Evolutionary conservation across 345 rosid genomes (phyloP), one percentile per base, ranked within the genome.

Genomic region (Lagerstroemia speciosa): DNA sequence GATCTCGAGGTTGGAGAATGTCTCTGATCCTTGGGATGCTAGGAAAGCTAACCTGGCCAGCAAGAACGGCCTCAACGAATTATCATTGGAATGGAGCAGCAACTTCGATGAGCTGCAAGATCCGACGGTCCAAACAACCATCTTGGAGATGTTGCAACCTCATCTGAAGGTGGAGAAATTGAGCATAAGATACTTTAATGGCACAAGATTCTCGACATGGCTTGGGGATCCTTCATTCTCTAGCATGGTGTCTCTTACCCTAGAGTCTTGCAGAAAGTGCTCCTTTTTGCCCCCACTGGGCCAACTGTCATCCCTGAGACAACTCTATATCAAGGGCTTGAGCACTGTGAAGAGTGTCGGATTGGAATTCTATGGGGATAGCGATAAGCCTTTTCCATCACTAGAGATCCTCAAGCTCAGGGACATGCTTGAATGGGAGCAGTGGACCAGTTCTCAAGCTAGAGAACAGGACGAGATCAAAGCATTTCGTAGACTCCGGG

Each of bases 111-210:
- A 69, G 32, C 69, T 62, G n/a, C 45, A 67, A 60, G 70, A 77
- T 41, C 72, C 69, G 66, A 69, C 15, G 16, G 46, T 62, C 8
- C 78, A 71, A 70, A 60, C 74, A 37, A 29, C n/a, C 27, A 86
- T 79, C 33, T 78, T 85, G 12, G 78, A 71, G 71, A 68, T 75
- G 81, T 77, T 82, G 16, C 81, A 77, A 66, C 86, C 90, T 64
- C 69, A 73, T 67, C 64, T 65, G 8, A 64, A 75, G 60, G 71
- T 85, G 73, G 70, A 79, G 27, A 73, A 31, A 53, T 55, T 85
- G 26, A 12, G 45, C 61, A 74, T 83, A 26, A 67, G 53, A 53
- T 46, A 75, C n/a, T 83, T 78, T 71, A 74, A 76, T 20, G 86
- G 90, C 29, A 52, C 65, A 17, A 67, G 27, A 41, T 74, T 80